Base-by-base conservation (phyloP, 2,329 filamentous ascomycete species). In the Penicillium hordei region DNA sequence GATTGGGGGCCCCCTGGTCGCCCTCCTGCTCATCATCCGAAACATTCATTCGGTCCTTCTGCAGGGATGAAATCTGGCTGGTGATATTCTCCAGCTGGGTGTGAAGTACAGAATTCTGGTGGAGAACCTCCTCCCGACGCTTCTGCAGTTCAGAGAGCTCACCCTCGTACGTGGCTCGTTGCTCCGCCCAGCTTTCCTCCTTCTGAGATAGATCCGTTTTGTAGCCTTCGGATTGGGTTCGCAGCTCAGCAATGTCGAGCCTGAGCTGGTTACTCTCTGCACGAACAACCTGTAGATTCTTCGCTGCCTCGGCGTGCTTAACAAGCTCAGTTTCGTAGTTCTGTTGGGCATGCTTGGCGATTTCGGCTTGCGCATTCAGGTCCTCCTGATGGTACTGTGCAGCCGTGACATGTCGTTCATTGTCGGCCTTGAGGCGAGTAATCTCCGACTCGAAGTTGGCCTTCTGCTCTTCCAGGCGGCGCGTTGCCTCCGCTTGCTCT, bases 251-350 rank as follows among this genome's bases (percentile, higher is more conserved):
- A 3, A 91, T 82, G 59, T 95, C 86, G 0, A 89, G 89, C 76
- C 91, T 93, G 60, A 97, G 77, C 65, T 90, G 81, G 68, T 96
- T 94, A 74, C 90, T 85, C 63, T 97, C 91, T 4, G 82, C 81
- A 51, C 94, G 90, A 48, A 96, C 81, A 52, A 82, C 82, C 65
- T 96, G 91, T 15, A 97, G 81, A 36, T 86, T 85, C 75, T 92
- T 93, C 13, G 93, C 91, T n/a, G 93, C 94, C 64, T 97, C 91
- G 1, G 93, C 93, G 75, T 99, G 94, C 78, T 94, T 97, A 68
- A 96, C 85, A 12, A 99, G 83, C 73, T 99, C 94, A 61, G 88
- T 88, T 74, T 99, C 95, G 71, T 99, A 99, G 65, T 94, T 93
- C 70, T 96, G 89, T 72, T 99, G 94, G 4, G 94, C 92, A 73